phyloP scores from a whole-genome alignment of 805 yeast species.

The Candida vaughaniae region DNA sequence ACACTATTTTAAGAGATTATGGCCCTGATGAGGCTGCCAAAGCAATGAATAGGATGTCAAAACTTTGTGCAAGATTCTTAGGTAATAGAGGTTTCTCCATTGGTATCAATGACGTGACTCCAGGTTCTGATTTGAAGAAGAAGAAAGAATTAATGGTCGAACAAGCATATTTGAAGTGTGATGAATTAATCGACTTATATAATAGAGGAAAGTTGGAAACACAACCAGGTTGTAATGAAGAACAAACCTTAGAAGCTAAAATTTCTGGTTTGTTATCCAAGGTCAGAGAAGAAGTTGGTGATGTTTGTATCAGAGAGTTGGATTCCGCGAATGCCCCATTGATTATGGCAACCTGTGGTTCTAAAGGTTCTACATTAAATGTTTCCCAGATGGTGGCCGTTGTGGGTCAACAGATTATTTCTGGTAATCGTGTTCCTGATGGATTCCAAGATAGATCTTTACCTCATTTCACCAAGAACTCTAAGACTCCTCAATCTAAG shows the following conservation, averaged over 20 bases:
- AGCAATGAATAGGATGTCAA: constrained; percentile 99
- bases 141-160: constrained; percentile 89
- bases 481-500: constrained; percentile 96
- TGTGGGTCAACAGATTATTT: constrained; percentile 97
- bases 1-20: constrained; percentile 90
- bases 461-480: constrained; percentile 94
- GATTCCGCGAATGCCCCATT: constrained; percentile 92
- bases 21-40: constrained; percentile 95
- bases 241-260: constrained; percentile 95
- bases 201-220: constrained; percentile 89
- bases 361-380: constrained; percentile 95
- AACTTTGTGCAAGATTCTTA: constrained; percentile 89
- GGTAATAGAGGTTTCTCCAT: constrained; percentile 97
- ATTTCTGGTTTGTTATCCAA: constrained; percentile 95
- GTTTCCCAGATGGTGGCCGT: constrained; percentile 99
- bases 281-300: constrained; percentile 99
- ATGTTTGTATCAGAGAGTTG: constrained; percentile 89
- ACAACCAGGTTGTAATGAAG: constrained; percentile 99
- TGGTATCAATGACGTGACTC: constrained; percentile 97
- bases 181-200: constrained; percentile 76
- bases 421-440: constrained; percentile 98
- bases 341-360: constrained; percentile 99
- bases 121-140: constrained; percentile 70
- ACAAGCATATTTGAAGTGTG: constrained; percentile 86
- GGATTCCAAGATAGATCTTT: constrained; percentile 99